Conservation (phyloP, 2,329 filamentous ascomycete species). For the Ophiostoma populinum region DNA sequence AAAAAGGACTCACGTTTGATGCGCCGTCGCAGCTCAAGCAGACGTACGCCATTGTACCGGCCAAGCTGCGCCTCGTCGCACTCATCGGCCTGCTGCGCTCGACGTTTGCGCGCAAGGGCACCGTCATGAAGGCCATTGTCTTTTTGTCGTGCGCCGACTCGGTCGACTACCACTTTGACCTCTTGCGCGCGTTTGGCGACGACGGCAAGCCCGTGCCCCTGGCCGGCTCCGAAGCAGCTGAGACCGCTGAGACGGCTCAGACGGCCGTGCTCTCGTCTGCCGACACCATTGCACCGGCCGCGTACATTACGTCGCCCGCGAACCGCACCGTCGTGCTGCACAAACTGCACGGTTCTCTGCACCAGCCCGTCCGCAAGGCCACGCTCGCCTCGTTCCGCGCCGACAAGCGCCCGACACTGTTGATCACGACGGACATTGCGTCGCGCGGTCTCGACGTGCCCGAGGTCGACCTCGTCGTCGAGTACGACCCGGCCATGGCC, state of each 20-base stretch:
- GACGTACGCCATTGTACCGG: slow-evolving; percentile 69
- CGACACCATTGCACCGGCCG: slow-evolving; percentile 50
- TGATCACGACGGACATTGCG: slow-evolving; percentile 90
- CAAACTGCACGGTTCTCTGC: slow-evolving; percentile 80
- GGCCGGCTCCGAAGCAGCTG: slow-evolving; percentile 12
- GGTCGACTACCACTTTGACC: slow-evolving; percentile 88
- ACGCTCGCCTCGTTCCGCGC: slow-evolving; percentile 68
- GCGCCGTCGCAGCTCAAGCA: slow-evolving; percentile 91
- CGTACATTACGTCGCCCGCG: slow-evolving; percentile 55
- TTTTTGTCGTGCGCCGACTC: slow-evolving; percentile 96
- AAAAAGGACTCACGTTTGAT: slow-evolving; percentile 35
- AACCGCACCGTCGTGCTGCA: slow-evolving; percentile 62
- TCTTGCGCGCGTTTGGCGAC: slow-evolving; percentile 37
- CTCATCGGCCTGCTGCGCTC: slow-evolving; percentile 71
- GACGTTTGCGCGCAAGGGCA: slow-evolving; percentile 72
- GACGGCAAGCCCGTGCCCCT: slow-evolving; percentile 1
- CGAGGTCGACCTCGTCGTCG: slow-evolving; percentile 84
- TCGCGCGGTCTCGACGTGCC: slow-evolving; percentile 91
- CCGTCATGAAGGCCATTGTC: slow-evolving; percentile 90
- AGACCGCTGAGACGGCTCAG: not conserved
- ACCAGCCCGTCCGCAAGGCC: slow-evolving; percentile 71
- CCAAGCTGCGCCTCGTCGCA: slow-evolving; percentile 81
- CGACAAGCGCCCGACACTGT: slow-evolving; percentile 56
- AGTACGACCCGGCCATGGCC: slow-evolving; percentile 91
- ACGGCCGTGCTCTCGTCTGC: slow-evolving; percentile 18